Evolutionary conservation across 2,329 filamentous ascomycete species (phyloP).

Genomic region (Ascochyta lentis): DNA sequence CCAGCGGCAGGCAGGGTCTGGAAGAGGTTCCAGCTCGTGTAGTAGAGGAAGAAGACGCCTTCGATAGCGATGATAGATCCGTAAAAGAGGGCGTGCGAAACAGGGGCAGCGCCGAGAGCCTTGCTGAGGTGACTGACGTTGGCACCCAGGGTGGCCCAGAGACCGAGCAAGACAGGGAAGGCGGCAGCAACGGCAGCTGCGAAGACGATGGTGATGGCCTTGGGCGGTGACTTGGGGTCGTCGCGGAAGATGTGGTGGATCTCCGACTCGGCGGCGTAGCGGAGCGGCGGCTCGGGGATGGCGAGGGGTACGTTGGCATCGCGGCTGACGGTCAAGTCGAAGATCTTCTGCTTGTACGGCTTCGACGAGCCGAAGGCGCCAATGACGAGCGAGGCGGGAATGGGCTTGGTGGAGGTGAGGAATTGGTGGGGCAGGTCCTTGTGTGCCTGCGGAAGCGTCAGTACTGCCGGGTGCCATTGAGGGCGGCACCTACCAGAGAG

Average conservation of each 20-base stretch:
- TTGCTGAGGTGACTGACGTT: constrained; percentile 80
- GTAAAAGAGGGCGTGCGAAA: constrained; percentile 85
- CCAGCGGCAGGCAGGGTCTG: constrained; percentile 78
- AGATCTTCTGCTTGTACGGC: constrained; percentile 72
- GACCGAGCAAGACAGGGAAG: constrained; percentile 74
- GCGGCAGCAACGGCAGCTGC: constrained; percentile 73
- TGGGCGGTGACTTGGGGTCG: constrained; percentile 80
- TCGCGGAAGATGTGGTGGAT: constrained; percentile 90
- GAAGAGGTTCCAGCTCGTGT: constrained; percentile 90
- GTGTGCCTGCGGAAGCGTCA: constrained; percentile 67
- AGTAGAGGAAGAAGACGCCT: constrained; percentile 93
- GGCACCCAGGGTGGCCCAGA: constrained; percentile 80
- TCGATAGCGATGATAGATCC: constrained; percentile 88
- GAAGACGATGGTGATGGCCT: constrained; percentile 80
- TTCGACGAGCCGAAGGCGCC: constrained; percentile 81
- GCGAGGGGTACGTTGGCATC: constrained; percentile 68
- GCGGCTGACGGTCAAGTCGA: constrained; percentile 72
- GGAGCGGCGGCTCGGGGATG: constrained; percentile 70
- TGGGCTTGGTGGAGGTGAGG: constrained; percentile 68
- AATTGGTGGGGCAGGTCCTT: constrained; percentile 90
- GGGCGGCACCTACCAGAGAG: constrained; percentile 71
- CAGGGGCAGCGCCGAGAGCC: constrained; percentile 76
- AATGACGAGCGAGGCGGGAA: constrained; percentile 82
- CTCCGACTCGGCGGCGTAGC: constrained; percentile 83
- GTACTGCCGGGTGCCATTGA: constrained; percentile 19